These are phyloP conservation scores for Fusarium bulbicola DNA, from an alignment of 2,329 filamentous ascomycete genomes.

Conservation along the genomic window DNA sequence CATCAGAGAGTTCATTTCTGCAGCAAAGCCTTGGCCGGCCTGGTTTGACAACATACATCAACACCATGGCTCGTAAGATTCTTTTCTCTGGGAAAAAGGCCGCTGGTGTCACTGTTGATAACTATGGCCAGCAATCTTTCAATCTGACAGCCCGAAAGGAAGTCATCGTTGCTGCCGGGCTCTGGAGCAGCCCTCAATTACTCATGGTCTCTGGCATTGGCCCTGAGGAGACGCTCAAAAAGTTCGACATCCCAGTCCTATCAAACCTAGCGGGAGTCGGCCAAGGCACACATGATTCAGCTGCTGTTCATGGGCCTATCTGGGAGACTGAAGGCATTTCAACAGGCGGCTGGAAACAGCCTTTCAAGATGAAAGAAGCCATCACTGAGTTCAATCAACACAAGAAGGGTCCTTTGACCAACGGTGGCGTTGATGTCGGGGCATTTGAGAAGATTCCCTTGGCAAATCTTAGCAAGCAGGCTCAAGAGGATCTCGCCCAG, in stretches of 20 bases:
- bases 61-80: background rate
- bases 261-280: background rate
- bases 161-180: background rate
- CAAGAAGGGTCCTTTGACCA: background rate
- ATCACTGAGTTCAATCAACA: background rate
- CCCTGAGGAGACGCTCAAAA: background rate
- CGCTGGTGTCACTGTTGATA: background rate
- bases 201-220: background rate
- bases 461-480: background rate
- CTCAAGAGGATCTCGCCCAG: constrained; percentile 15
- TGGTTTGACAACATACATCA: background rate
- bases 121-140: background rate
- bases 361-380: background rate
- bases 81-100: background rate
- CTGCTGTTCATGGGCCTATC: background rate
- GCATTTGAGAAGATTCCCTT: background rate
- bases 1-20: background rate
- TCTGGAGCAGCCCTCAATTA: background rate
- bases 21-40: background rate
- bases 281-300: background rate
- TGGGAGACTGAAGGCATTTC: background rate
- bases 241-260: background rate
- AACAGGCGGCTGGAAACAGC: background rate
- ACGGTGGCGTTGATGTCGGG: background rate
- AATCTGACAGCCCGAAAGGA: background rate